phyloP scores from a whole-genome alignment of 495 filamentous ascomycete genomes.

The Parmelia sp. region DNA sequence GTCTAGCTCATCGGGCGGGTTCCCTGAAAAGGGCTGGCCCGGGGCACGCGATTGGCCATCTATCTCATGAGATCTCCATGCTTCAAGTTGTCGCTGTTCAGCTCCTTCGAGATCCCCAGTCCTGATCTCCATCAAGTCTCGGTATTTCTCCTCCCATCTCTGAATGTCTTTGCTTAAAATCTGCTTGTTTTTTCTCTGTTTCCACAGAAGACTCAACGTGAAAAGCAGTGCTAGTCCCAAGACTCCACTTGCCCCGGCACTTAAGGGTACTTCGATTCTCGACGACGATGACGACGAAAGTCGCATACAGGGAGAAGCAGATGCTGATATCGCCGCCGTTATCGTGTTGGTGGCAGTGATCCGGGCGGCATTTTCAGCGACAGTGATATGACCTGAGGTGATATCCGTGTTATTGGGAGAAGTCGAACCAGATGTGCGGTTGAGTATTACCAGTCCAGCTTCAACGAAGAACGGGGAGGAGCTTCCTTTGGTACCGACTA shows the following conservation, averaged over 20 bases:
- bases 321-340: background rate
- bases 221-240: background rate
- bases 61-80: background rate
- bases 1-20: too few species aligned
- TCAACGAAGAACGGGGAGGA: background rate
- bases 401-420: background rate
- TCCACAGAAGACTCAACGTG: background rate
- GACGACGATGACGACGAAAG: background rate
- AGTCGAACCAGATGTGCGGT: background rate
- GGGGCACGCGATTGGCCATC: too few species aligned
- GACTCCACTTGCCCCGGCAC: background rate
- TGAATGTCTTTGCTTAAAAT: background rate
- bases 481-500: background rate
- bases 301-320: too few species aligned
- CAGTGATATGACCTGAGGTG: background rate
- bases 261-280: background rate
- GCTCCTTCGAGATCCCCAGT: background rate
- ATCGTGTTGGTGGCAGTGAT: too few species aligned
- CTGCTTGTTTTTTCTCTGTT: background rate
- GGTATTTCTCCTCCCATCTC: background rate
- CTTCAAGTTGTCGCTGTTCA: background rate
- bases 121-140: background rate
- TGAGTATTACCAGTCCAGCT: background rate
- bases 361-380: background rate
- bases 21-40: too few species aligned